A percentile compares a stretch with the other conserved stretches of the same genome.
Conservation (phyloP, 176 grass and related monocot genomes). For the Oryza rufipogon region DNA sequence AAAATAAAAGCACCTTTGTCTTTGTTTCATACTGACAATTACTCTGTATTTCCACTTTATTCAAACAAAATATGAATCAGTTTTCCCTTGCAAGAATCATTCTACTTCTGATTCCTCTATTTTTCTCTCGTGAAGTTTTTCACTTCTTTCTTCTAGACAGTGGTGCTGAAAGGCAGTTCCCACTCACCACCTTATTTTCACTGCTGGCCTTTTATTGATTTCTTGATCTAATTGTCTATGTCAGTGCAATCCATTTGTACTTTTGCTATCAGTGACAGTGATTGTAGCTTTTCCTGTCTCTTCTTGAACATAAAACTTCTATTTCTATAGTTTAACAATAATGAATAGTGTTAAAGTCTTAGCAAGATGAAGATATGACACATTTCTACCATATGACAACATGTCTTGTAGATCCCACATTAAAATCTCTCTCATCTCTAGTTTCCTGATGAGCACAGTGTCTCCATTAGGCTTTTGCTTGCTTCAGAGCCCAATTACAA, state of each 20-base stretch:
- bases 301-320: not conserved
- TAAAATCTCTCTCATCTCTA: not conserved
- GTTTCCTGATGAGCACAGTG: not conserved
- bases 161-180: not conserved
- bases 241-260: not conserved
- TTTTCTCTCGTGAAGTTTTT: constrained; percentile 3
- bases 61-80: not conserved
- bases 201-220: constrained; percentile 24
- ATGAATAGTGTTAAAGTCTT: not conserved
- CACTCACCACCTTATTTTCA: constrained; percentile 16
- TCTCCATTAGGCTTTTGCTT: constrained; percentile 6
- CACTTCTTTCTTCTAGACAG: not conserved
- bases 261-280: constrained; percentile 14
- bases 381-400: not conserved
- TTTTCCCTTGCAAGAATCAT: constrained; percentile 2
- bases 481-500: constrained; percentile 10
- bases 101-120: not conserved
- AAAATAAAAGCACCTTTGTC: constrained; percentile 28
- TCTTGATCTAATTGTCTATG: constrained; percentile 7
- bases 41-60: not conserved
- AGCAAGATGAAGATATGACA: constrained; percentile 18
- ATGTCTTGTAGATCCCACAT: not conserved
- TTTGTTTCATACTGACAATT: constrained; percentile 7
- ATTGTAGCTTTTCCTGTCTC: not conserved
- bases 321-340: not conserved